Conservation (phyloP, 2,329 filamentous ascomycete genomes). For the Fusarium liriodendri region DNA sequence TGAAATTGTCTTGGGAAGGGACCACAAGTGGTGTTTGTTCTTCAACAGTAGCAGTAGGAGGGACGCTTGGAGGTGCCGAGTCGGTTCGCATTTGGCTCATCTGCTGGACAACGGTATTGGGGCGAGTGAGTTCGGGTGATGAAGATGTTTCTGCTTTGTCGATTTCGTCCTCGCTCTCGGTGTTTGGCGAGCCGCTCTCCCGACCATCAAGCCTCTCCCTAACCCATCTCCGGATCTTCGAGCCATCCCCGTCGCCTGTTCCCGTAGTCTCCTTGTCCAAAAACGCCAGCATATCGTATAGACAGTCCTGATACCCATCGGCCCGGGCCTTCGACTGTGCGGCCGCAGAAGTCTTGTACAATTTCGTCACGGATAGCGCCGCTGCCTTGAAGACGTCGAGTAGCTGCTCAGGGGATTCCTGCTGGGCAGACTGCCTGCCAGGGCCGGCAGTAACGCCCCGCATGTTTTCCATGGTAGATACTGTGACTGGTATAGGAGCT, state of each 20-base stretch:
- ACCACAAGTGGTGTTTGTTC: conserved; percentile 57
- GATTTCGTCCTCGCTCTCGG: conserved; percentile 77
- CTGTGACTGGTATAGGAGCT: conserved; percentile 1
- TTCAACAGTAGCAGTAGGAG: conserved; percentile 39
- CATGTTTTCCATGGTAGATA: conserved; percentile 47
- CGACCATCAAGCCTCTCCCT: conserved; percentile 76
- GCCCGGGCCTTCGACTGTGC: conserved; percentile 80
- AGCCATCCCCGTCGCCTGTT: conserved; percentile 81
- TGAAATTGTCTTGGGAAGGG: conserved; percentile 72
- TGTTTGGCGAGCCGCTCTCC: conserved; percentile 62
- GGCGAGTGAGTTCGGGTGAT: conserved; percentile 67
- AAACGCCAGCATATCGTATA: conserved; percentile 89
- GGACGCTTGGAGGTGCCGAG: conserved; percentile 42
- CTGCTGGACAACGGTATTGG: conserved; percentile 55
- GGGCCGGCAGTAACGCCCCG: conserved; percentile 43
- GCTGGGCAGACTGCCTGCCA: conserved; percentile 47
- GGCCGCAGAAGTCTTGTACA: conserved; percentile 90
- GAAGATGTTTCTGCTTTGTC: conserved; percentile 71
- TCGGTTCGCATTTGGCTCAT: conserved; percentile 40
- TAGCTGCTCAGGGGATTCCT: conserved; percentile 70
- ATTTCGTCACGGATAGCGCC: conserved; percentile 92
- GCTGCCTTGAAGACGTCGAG: conserved; percentile 92
- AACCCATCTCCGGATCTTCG: conserved; percentile 71
- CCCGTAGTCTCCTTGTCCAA: conserved; percentile 86
- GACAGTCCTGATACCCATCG: conserved; percentile 92